Evolutionary conservation across 805 yeast species (phyloP).

Genomic region (Metschnikowia anglica): DNA sequence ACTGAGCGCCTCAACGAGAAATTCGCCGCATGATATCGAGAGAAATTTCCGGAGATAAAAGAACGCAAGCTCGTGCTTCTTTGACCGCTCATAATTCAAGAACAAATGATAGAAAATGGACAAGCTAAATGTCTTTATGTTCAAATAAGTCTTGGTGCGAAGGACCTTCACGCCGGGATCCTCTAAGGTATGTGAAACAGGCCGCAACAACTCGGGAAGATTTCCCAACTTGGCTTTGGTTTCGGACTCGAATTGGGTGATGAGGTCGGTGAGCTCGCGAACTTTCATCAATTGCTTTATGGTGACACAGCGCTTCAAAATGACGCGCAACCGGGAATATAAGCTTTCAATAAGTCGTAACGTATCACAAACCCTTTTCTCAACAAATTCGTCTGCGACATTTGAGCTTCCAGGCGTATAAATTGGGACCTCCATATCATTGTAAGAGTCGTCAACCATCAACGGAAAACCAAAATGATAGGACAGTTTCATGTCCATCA

Average conservation of each 20-base stretch:
- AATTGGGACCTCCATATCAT: conserved; percentile 33
- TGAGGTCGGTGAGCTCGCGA: conserved; percentile 30
- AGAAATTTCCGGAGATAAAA: conserved; percentile 34
- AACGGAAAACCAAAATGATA: conserved; percentile 35
- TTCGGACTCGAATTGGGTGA: conserved; percentile 8
- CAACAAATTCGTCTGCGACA: conserved; percentile 35
- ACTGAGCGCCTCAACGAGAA: conserved; percentile 32
- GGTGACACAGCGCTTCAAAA: conserved; percentile 5
- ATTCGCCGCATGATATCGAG: conserved; percentile 27
- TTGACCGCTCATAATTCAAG: conserved; percentile 38
- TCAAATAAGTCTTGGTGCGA: conserved; percentile 29
- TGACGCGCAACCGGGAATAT: conserved; percentile 2
- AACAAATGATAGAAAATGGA: conserved; percentile 36
- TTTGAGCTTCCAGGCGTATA: conserved; percentile 38
- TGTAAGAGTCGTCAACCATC: conserved; percentile 31
- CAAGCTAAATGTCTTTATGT: conserved; percentile 28
- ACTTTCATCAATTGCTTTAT: conserved; percentile 39
- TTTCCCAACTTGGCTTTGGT: conserved; percentile 9
- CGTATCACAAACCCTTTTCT: conserved; percentile 28
- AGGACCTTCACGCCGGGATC: conserved; percentile 14
- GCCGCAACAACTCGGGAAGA: conserved; percentile 3
- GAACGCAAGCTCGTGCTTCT: conserved; percentile 30
- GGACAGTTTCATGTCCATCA: conserved; percentile 36
- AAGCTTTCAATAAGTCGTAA: neutral
- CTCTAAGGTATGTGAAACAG: neutral